Evolutionary conservation across 2,329 filamentous ascomycete species (phyloP).

Genomic region (Neurospora sp.): DNA sequence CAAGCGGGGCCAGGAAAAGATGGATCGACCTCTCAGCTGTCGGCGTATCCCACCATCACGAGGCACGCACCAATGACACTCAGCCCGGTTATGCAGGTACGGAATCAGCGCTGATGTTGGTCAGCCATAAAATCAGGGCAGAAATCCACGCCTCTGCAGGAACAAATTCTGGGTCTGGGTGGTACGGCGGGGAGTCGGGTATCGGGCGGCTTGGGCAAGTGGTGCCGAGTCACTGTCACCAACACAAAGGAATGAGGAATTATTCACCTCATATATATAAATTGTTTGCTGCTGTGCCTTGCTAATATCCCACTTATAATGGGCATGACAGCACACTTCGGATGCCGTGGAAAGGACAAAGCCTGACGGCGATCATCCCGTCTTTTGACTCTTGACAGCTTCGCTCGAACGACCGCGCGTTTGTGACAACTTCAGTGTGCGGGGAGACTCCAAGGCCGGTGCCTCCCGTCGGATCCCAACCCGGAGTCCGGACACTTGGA

Average conservation of each 20-base stretch:
- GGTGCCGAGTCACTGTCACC: background rate
- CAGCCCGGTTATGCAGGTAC: background rate
- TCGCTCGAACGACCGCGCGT: background rate
- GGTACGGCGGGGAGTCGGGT: background rate
- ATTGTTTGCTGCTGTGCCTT: background rate
- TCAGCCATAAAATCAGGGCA: background rate
- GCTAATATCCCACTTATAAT: background rate
- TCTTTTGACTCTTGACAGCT: background rate
- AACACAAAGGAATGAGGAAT: background rate
- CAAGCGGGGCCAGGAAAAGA: background rate
- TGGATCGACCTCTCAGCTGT: background rate
- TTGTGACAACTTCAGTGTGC: background rate
- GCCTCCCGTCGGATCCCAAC: background rate
- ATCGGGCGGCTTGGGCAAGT: background rate
- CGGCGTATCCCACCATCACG: background rate
- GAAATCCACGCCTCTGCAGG: background rate
- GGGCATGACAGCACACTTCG: background rate
- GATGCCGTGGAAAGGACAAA: background rate
- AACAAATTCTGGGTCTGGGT: background rate
- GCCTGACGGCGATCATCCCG: background rate
- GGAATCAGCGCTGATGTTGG: background rate
- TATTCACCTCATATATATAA: background rate
- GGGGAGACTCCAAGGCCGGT: background rate
- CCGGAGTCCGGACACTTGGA: background rate
- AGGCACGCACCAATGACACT: background rate